Base-by-base conservation (phyloP, 169 alveolate genomes). In the Plasmodium vinckei region DNA sequence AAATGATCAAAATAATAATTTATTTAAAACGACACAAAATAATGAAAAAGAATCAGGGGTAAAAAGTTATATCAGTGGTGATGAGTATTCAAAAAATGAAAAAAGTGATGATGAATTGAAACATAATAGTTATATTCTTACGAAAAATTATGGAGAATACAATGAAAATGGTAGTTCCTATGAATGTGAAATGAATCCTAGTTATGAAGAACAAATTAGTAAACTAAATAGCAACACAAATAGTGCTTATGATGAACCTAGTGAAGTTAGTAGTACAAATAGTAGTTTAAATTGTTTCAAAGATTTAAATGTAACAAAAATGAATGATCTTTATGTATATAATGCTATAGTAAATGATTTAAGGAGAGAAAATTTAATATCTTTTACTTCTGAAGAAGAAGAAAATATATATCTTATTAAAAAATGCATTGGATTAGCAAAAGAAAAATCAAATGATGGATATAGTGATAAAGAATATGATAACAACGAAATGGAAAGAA, bases 311-410 rank as follows among this genome's bases (percentile, higher is more conserved):
- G 21, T 51, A 21, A 23, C 65, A 39, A 79, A 65, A 65, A 79
- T 79, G 89, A 70, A 79, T 2, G 73, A 88, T 57, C 7, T 44
- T 44, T 72, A 87, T 61, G 75, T 49, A 23, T 71, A 63, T 7
- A 87, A 49, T 53, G 69, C 88, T 17, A 79, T 68, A 19, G 88
- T 65, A 17, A 79, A 79, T 9, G 89, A 79, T 27, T 57, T 79
- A 47, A 67, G 79, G 46, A 65, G 64, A 56, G 87, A 72, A 65
- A 86, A 86, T 46, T 39, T 72, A 25, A 61, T 71, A 56, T 69
- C 92, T 4, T 64, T 71, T 33, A 44, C 69, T 0, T 23, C 68
- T 0, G 57, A 23, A n/a, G 73, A 86, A 27, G 87, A 72, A 15
- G 73, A 86, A 33, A 79, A 44, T 51, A 13, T 73, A 3, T 53